Percentiles rank a stretch among this genome's conserved stretches.
Conservation (phyloP, 2,329 filamentous ascomycete species). For the Colletotrichum melonis region DNA sequence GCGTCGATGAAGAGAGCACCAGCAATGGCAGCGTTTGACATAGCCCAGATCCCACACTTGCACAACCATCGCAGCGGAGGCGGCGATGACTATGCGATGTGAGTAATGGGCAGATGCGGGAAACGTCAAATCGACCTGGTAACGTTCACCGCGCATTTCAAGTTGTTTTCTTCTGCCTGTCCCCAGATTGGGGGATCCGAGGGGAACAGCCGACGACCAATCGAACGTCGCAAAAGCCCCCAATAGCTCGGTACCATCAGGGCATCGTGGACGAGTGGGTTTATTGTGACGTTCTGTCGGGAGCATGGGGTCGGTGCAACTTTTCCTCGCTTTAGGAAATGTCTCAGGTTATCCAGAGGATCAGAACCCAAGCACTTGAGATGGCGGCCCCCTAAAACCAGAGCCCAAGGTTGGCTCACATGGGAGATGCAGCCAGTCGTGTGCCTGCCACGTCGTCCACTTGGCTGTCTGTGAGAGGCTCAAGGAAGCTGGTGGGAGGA, state of each 20-base stretch:
- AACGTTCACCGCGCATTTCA: background rate
- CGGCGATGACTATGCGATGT: background rate
- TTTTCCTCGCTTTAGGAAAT: conserved; percentile 1
- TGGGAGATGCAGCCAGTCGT: conserved; percentile 33
- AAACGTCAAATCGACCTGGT: background rate
- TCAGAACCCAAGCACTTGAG: conserved; percentile 16
- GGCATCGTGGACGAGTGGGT: conserved; percentile 27
- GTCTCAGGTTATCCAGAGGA: conserved; percentile 25
- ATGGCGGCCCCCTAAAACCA: conserved; percentile 2
- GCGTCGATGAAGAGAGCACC: conserved; percentile 14
- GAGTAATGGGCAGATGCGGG: conserved; percentile 1
- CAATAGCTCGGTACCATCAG: conserved; percentile 20
- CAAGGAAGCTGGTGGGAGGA: conserved; percentile 4
- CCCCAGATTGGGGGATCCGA: conserved; percentile 9
- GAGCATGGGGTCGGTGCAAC: conserved; percentile 2
- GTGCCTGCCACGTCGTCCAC: conserved; percentile 40
- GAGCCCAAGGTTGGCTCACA: conserved; percentile 15
- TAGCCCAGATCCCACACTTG: conserved; percentile 1
- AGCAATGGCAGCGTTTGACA: background rate
- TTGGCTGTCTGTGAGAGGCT: conserved; percentile 45
- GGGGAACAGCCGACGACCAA: conserved; percentile 14
- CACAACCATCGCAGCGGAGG: background rate
- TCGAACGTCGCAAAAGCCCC: conserved; percentile 1
- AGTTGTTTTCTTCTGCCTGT: conserved; percentile 1
- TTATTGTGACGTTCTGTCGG: conserved; percentile 20